Evolutionary conservation across 2,329 filamentous ascomycete species (phyloP), one percentile per base, ranked within the genome.

Genomic region (Sporothrix variecibatus): DNA sequence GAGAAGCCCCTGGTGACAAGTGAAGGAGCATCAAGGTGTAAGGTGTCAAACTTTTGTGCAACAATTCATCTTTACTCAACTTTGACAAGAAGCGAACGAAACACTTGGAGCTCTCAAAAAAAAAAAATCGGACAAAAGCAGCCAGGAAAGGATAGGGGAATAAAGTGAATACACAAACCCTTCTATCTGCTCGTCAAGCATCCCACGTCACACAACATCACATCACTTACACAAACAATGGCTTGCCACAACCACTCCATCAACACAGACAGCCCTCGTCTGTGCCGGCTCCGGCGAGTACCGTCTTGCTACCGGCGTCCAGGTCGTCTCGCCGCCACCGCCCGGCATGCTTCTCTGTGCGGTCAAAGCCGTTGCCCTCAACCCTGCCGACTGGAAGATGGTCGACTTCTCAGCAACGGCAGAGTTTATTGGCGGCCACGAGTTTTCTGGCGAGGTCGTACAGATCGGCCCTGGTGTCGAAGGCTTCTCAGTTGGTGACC

Each of bases 321-420:
- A 51, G 46, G 71, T 75, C 20, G 65, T 46, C 23, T 51, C 68
- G 20, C 67, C 67, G 3, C 72, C 60, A 3, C 71, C 40, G 8
- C 67, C 71, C 9, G 74, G 74, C 31, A 73, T 69, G 71, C 20
- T 75, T 28, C 60, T 75, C 43, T 73, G 71, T 11, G 71, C 71
- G 6, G 74, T 75, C 38, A 65, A 71, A 58, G 78, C 80, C 0
- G 78, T 82, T 1, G 80, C 78, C 12, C 71, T 82, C 40, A 82
- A 81, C 75, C 80, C 80, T 3, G 75, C 74, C 53, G 81, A 82
- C 73, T 76, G 75, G 34, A 82, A 82, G 69, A 79, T 80, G 76
- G 43, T 78, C 38, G 80, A 78, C 34, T 76, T 77, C 28, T 75
- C 74, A 12, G 72, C 77, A 0, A 75, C 74, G 2, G 75, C 74